Conservation (phyloP, 2,329 filamentous ascomycete genomes). For the Diaporthe australafricana region DNA sequence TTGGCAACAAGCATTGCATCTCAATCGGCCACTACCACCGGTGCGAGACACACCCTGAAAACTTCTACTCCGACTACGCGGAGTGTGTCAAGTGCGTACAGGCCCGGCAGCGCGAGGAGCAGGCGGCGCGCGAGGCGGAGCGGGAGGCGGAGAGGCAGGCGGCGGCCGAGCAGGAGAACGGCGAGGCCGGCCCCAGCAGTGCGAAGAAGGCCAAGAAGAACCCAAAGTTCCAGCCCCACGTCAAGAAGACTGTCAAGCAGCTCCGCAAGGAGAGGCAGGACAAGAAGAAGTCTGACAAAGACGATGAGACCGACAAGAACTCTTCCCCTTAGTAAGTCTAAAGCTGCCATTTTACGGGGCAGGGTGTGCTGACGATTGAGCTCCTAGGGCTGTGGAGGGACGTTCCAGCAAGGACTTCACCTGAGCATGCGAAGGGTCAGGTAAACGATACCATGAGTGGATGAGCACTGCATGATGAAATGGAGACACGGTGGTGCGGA, state of each 20-base stretch:
- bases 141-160: no score
- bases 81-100: conserved; percentile 27
- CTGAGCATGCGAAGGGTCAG: background rate
- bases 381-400: background rate
- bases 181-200: conserved; percentile 2
- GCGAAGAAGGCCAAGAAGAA: conserved; percentile 23
- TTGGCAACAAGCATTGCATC: conserved; percentile 17
- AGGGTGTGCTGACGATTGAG: background rate
- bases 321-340: background rate
- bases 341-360: background rate
- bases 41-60: background rate
- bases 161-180: conserved; percentile 39
- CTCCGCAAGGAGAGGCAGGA: conserved; percentile 18
- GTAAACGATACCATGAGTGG: no score
- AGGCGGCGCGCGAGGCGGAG: background rate
- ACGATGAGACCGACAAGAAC: background rate
- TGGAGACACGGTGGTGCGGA: no score
- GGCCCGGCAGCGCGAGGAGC: background rate
- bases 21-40: background rate
- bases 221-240: background rate
- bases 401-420: background rate
- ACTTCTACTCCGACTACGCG: background rate
- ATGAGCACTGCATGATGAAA: no score
- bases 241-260: conserved; percentile 18
- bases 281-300: background rate